Percentiles rank a stretch among this genome's conserved stretches.
Evolutionary conservation across 2,329 filamentous ascomycete species (phyloP).

Genomic region (Cercospora canescens): DNA sequence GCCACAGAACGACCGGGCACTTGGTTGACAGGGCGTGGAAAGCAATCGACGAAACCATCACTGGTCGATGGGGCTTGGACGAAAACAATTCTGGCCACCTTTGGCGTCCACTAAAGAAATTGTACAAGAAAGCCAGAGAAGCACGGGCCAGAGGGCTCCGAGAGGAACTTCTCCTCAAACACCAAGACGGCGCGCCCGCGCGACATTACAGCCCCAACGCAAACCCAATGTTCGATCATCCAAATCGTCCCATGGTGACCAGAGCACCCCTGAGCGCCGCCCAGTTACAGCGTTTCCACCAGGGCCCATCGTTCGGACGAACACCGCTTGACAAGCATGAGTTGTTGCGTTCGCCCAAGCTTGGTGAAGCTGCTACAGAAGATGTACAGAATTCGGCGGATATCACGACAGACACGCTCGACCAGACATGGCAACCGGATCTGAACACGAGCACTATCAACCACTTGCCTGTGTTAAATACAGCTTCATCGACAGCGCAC

Average conservation of each 20-base stretch:
- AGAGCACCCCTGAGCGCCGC: slow-evolving; percentile 37
- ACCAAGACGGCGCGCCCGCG: slow-evolving; percentile 20
- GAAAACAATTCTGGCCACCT: slow-evolving; percentile 52
- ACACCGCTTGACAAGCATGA: slow-evolving; percentile 37
- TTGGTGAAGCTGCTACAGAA: slow-evolving; percentile 19
- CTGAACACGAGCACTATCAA: slow-evolving; percentile 1
- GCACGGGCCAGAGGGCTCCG: slow-evolving; percentile 54
- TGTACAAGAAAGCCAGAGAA: slow-evolving; percentile 60
- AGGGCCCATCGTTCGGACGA: slow-evolving; percentile 34
- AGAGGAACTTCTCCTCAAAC: slow-evolving; percentile 35
- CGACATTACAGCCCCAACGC: slow-evolving; percentile 36
- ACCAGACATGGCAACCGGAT: slow-evolving; percentile 5
- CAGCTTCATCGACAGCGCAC: slow-evolving; percentile 14
- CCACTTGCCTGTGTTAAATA: neutral
- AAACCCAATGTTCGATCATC: slow-evolving; percentile 37
- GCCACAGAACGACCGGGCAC: slow-evolving; percentile 56
- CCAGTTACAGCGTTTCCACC: slow-evolving; percentile 35
- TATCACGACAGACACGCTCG: slow-evolving; percentile 11
- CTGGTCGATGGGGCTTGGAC: slow-evolving; percentile 43
- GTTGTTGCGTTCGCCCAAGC: slow-evolving; percentile 32
- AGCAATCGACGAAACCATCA: slow-evolving; percentile 52
- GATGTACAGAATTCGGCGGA: slow-evolving; percentile 21
- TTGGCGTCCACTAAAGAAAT: slow-evolving; percentile 63
- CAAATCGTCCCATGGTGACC: slow-evolving; percentile 30
- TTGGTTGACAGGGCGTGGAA: slow-evolving; percentile 62